Evolutionary conservation across 2,329 filamentous ascomycete species (phyloP).

Genomic region (Aureobasidium sp.): DNA sequence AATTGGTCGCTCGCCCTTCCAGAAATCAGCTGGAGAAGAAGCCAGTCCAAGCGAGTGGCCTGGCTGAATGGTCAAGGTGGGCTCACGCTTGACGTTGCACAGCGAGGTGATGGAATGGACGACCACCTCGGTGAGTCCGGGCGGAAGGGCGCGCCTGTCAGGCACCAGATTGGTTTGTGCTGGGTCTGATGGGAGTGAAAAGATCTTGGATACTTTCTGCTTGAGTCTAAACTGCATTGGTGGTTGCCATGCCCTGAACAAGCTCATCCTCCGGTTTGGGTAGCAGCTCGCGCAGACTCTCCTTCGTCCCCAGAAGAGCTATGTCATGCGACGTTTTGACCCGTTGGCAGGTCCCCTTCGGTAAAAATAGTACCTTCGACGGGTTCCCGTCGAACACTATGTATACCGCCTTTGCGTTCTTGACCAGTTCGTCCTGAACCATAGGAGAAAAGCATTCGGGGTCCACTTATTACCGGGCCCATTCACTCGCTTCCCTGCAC

Average conservation of each 20-base stretch:
- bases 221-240: constrained; percentile 11
- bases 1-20: not conserved
- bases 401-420: constrained; percentile 16
- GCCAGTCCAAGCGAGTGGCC: not conserved
- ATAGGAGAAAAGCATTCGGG: constrained; percentile 13
- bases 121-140: constrained; percentile 8
- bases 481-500: constrained; percentile 15
- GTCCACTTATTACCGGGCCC: constrained; percentile 16
- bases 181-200: not conserved
- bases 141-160: constrained; percentile 8
- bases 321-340: constrained; percentile 15
- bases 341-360: constrained; percentile 13
- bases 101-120: constrained; percentile 10
- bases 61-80: not conserved
- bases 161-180: constrained; percentile 11
- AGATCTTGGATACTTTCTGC: constrained; percentile 6
- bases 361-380: constrained; percentile 15
- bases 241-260: constrained; percentile 3
- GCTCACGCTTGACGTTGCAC: not conserved
- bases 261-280: constrained; percentile 10
- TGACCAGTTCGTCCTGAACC: constrained; percentile 11
- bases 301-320: constrained; percentile 7
- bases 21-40: not conserved
- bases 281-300: constrained; percentile 4
- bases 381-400: constrained; percentile 14